A percentile compares a stretch with the other conserved stretches of the same genome.
These are phyloP conservation scores for Candida peoriensis DNA, from an alignment of 805 yeast genomes.

Conservation along the genomic window DNA sequence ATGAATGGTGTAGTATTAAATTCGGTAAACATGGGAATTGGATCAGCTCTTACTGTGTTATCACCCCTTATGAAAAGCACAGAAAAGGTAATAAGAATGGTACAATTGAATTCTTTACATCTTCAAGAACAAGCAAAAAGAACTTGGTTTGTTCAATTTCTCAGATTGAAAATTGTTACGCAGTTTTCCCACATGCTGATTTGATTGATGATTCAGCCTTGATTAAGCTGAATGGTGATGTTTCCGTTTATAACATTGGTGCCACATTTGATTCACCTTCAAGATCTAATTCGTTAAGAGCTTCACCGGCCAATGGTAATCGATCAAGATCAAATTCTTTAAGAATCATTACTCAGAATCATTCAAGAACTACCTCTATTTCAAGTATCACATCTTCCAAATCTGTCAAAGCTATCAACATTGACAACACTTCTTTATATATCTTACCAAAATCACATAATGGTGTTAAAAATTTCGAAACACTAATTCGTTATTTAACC, in stretches of 20 bases:
- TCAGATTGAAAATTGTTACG: constrained; percentile 39
- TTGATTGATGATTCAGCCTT: constrained; percentile 55
- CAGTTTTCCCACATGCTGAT: constrained; percentile 54
- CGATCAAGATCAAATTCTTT: constrained; percentile 7
- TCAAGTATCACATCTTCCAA: constrained; percentile 9
- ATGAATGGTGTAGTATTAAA: constrained; percentile 60
- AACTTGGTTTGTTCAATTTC: constrained; percentile 46
- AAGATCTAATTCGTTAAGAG: constrained; percentile 4
- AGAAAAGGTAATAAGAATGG: constrained; percentile 34
- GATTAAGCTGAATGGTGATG: constrained; percentile 50
- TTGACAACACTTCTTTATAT: constrained; percentile 31
- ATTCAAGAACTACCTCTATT: constrained; percentile 7
- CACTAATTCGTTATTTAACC: constrained; percentile 62
- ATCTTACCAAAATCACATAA: constrained; percentile 69
- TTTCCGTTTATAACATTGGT: constrained; percentile 31
- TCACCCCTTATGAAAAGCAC: constrained; percentile 38
- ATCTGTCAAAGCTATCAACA: constrained; percentile 6
- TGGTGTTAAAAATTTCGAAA: constrained; percentile 67
- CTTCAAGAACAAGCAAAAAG: constrained; percentile 44
- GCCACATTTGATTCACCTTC: constrained; percentile 3
- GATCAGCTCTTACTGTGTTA: constrained; percentile 48
- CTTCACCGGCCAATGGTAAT: constrained; percentile 1
- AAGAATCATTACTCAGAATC: constrained; percentile 1
- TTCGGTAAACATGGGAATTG: constrained; percentile 57
- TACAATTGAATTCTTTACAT: constrained; percentile 46